A percentile compares a stretch with the other conserved stretches of the same genome.
Conservation (phyloP, 2,329 filamentous ascomycete species). For the Chaetomiaceae sp. region DNA sequence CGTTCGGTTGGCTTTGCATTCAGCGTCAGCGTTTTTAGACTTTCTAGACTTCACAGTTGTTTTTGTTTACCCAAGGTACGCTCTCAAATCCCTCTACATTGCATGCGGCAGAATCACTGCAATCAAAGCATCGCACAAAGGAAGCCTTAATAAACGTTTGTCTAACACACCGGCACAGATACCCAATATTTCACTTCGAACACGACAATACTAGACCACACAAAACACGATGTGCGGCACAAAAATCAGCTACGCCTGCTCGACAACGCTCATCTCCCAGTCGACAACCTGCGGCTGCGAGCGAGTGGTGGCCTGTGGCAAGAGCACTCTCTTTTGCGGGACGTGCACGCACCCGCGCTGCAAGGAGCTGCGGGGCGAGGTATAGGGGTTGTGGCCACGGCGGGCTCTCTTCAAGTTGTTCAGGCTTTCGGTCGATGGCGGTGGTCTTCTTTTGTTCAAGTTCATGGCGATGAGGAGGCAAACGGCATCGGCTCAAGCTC, state of each 20-base stretch:
- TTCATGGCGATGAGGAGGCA: too few relatives aligned
- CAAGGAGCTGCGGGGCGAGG: slow-evolving; percentile 24
- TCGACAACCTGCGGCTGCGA: slow-evolving; percentile 24
- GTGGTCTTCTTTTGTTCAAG: too few relatives aligned
- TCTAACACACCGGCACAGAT: background rate
- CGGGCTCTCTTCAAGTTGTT: background rate
- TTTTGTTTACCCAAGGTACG: too few relatives aligned
- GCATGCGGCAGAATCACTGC: too few relatives aligned
- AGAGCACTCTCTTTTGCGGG: slow-evolving; percentile 27
- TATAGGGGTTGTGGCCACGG: slow-evolving; percentile 1
- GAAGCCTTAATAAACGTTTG: too few relatives aligned
- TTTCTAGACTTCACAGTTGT: too few relatives aligned
- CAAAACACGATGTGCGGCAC: slow-evolving; percentile 25
- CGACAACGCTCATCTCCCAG: slow-evolving; percentile 25
- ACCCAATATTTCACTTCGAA: background rate
- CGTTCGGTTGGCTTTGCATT: too few relatives aligned
- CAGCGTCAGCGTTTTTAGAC: background rate
- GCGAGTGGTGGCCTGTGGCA: slow-evolving; percentile 23
- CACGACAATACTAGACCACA: background rate
- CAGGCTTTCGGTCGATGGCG: too few relatives aligned
- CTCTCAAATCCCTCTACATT: too few relatives aligned
- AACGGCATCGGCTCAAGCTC: background rate
- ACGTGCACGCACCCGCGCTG: slow-evolving; percentile 24
- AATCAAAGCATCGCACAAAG: too few relatives aligned
- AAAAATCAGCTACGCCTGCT: slow-evolving; percentile 26